Conservation (phyloP, 2,329 filamentous ascomycete genomes). For the Epichloe scottii region DNA sequence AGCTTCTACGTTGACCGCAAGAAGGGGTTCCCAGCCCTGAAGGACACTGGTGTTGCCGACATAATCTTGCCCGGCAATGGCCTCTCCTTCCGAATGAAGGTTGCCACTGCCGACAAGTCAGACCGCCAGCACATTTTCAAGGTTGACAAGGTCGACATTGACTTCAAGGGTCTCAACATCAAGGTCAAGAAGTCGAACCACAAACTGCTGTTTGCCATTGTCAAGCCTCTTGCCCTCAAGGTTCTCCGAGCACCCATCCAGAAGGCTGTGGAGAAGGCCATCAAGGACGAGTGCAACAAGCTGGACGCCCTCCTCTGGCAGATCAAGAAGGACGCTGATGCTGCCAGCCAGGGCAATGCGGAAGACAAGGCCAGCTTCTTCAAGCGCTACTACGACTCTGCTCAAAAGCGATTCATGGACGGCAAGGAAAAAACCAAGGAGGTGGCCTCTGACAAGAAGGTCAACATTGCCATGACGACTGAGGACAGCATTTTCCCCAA, state of each 20-base stretch:
- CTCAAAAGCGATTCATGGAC: conserved; percentile 60
- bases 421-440: conserved; percentile 66
- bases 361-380: conserved; percentile 73
- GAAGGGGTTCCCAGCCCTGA: conserved; percentile 79
- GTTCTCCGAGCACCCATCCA: conserved; percentile 73
- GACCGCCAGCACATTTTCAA: conserved; percentile 85
- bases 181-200: conserved; percentile 92
- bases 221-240: conserved; percentile 80
- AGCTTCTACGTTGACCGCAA: conserved; percentile 94
- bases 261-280: conserved; percentile 79
- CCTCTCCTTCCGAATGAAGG: conserved; percentile 81
- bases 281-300: conserved; percentile 69
- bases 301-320: conserved; percentile 61
- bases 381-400: conserved; percentile 65
- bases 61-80: conserved; percentile 78
- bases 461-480: conserved; percentile 45
- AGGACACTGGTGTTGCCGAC: conserved; percentile 78
- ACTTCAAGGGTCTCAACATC: conserved; percentile 70
- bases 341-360: conserved; percentile 52
- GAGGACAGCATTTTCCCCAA: conserved; percentile 84
- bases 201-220: conserved; percentile 75
- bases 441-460: conserved; percentile 51
- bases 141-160: conserved; percentile 76
- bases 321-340: conserved; percentile 74
- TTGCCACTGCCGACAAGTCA: conserved; percentile 65